Base-by-base conservation (phyloP, 176 grass and related monocot species). In the Miscanthus lutarioriparius region DNA sequence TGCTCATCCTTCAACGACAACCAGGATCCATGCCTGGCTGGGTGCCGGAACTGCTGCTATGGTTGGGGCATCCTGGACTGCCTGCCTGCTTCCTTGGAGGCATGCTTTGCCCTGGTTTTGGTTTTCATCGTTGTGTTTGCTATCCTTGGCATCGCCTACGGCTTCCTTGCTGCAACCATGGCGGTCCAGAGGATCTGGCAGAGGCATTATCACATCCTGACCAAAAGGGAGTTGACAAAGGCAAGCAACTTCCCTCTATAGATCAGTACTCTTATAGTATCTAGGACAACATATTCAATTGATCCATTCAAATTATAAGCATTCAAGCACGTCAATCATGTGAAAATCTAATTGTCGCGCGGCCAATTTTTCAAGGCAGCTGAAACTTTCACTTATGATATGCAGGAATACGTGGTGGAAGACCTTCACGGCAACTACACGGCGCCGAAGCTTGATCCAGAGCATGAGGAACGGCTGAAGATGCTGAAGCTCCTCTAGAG, bases 21-120 rank as follows among this genome's bases (percentile, higher is more conserved):
- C 25, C 89, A 89, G 61, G 96, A 96, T 76, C 96, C 96, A 17
- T 98, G 93, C 63, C 56, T 96, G 72, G 89, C 91, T 20, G 93
- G 93, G 67, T 94, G 91, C 81, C 93, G 96, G 22, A 95, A 98
- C 87, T 99, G 96, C 86, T 95, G 93, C 89, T 95, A 95, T 79
- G 96, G 96, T 13, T 99, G 93, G 96, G 96, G 96, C 66, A 92
- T 99, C 64, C 67, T 99, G 28, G 96, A 99, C 70, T 99, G 93
- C 72, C 89, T 96, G 59, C 93, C 96, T 63, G 93, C 96, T 80
- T 99, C 96, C 15, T 74, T 96, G 51, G 96, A 99, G 86, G 96
- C 96, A 16, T 95, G 96, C 70, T 99, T 99, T 86, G 96, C 89
- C 20, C 83, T 99, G 59, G 93, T 96, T 10, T 79, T 99, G 51